Conservation (phyloP, 2,329 filamentous ascomycete genomes). For the Herpotrichia juniperi region DNA sequence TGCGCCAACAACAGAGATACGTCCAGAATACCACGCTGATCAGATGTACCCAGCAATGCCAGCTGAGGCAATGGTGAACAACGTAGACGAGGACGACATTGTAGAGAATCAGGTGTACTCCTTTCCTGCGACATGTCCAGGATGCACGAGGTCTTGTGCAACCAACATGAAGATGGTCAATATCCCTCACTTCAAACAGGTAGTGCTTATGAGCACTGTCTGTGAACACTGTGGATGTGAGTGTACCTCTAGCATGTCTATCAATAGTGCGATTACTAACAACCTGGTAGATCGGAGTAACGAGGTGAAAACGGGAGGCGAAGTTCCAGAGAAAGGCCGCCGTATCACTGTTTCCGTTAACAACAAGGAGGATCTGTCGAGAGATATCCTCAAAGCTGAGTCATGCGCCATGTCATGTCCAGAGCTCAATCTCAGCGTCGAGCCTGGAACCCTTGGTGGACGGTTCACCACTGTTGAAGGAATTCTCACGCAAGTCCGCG, state of each 20-base stretch:
- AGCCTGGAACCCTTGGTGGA: slow-evolving; percentile 91
- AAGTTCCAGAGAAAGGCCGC: slow-evolving; percentile 83
- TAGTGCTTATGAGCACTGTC: slow-evolving; percentile 92
- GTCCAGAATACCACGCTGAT: slow-evolving; percentile 58
- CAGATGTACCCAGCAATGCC: slow-evolving; percentile 53
- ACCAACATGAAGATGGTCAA: slow-evolving; percentile 99
- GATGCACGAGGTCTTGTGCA: slow-evolving; percentile 82
- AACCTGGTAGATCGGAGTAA: slow-evolving; percentile 73
- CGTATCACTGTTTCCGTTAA: slow-evolving; percentile 80
- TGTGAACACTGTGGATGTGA: slow-evolving; percentile 84
- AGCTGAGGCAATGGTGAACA: slow-evolving; percentile 45
- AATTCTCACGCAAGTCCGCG: slow-evolving; percentile 86
- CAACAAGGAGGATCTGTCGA: slow-evolving; percentile 73
- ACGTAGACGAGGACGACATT: slow-evolving; percentile 74
- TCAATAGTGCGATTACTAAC: slow-evolving; percentile 10
- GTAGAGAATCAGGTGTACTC: slow-evolving; percentile 91
- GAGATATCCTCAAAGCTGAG: slow-evolving; percentile 96
- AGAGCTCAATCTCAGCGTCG: slow-evolving; percentile 84
- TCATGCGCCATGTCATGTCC: slow-evolving; percentile 86
- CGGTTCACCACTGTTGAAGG: slow-evolving; percentile 98
- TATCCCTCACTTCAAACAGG: slow-evolving; percentile 97
- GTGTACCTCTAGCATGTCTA: slow-evolving; percentile 13
- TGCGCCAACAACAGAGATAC: slow-evolving; percentile 63
- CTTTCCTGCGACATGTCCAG: slow-evolving; percentile 90
- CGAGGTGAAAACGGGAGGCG: slow-evolving; percentile 96